phyloP scores from a whole-genome alignment of 179 eudicot species.

The Beta macrorhiza region DNA sequence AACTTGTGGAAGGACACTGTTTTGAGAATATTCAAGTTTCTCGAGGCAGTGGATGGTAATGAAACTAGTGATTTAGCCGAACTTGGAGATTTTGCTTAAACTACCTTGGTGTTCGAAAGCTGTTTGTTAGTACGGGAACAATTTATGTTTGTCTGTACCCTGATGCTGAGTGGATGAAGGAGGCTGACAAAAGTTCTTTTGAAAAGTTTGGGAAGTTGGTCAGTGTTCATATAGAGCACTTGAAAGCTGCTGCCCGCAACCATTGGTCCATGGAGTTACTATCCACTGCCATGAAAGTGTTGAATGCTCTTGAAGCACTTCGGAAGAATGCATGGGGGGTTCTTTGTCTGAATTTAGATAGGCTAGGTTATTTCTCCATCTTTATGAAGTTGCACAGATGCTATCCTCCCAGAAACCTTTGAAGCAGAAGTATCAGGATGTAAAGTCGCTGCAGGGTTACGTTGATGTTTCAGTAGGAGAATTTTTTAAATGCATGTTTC shows the following conservation, averaged over 20 bases:
- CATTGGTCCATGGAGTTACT: conserved; percentile 46
- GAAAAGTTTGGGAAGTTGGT: conserved; percentile 30
- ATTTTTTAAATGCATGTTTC: conserved; percentile 43
- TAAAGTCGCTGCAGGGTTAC: conserved; percentile 26
- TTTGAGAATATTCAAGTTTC: conserved; percentile 30
- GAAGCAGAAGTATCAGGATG: conserved; percentile 14
- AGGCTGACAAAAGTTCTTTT: conserved; percentile 30
- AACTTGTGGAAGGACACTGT: conserved; percentile 40
- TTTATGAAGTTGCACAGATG: conserved; percentile 42
- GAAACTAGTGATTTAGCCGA: conserved; percentile 13
- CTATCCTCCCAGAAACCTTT: conserved; percentile 35
- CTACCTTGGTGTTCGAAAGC: conserved; percentile 53
- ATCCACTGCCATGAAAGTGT: conserved; percentile 43
- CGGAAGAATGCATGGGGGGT: conserved; percentile 17
- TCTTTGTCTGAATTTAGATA: conserved; percentile 30
- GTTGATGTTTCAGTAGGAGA: conserved; percentile 17
- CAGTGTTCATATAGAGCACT: conserved; percentile 31
- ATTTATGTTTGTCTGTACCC: conserved; percentile 37
- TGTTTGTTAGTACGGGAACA: conserved; percentile 13
- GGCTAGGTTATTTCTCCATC: conserved; percentile 24
- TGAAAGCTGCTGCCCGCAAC: conserved; percentile 37
- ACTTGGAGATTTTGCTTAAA: conserved; percentile 40
- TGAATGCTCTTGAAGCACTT: conserved; percentile 43
- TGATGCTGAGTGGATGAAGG: conserved; percentile 60
- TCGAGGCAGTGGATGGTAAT: conserved; percentile 24